These are phyloP conservation scores for Pharnaceum exiguum DNA, from an alignment of 148 eudicot species.

Conservation along the genomic window DNA sequence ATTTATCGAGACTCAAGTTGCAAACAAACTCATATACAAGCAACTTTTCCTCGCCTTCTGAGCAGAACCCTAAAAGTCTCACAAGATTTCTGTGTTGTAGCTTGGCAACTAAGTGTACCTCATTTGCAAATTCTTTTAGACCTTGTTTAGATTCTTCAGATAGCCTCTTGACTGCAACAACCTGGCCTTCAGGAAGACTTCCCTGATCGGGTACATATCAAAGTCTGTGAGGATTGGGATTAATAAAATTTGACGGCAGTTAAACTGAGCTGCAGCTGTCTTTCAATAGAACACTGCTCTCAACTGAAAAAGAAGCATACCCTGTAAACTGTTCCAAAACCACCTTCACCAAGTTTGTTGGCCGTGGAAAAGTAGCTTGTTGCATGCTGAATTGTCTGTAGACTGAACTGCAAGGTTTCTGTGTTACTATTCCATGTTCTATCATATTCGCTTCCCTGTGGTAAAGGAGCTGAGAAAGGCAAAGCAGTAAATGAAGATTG, in stretches of 20 bases:
- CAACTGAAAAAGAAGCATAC: no score
- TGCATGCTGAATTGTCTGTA: constrained; percentile 8
- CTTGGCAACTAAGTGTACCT: not conserved
- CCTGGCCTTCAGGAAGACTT: not conserved
- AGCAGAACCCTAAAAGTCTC: not conserved
- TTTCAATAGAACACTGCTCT: no score
- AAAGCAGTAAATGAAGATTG: no score
- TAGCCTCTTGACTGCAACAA: constrained; percentile 6
- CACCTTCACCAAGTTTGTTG: constrained; percentile 22
- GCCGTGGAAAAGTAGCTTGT: constrained; percentile 8
- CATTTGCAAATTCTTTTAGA: not conserved
- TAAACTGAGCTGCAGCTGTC: no score
- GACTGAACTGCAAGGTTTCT: not conserved
- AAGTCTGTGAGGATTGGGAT: no score
- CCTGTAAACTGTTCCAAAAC: constrained; percentile 25
- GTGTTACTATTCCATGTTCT: no score
- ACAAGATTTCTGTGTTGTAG: constrained; percentile 10
- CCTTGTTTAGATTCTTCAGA: not conserved
- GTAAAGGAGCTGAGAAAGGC: no score
- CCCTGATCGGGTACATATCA: no score
- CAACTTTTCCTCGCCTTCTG: not conserved
- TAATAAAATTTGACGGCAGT: no score
- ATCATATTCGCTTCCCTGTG: no score
- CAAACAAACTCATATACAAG: constrained; percentile 1
- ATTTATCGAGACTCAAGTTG: not conserved